phyloP scores from a whole-genome alignment of 805 yeast species.

The Lachancea lanzarotensis region DNA sequence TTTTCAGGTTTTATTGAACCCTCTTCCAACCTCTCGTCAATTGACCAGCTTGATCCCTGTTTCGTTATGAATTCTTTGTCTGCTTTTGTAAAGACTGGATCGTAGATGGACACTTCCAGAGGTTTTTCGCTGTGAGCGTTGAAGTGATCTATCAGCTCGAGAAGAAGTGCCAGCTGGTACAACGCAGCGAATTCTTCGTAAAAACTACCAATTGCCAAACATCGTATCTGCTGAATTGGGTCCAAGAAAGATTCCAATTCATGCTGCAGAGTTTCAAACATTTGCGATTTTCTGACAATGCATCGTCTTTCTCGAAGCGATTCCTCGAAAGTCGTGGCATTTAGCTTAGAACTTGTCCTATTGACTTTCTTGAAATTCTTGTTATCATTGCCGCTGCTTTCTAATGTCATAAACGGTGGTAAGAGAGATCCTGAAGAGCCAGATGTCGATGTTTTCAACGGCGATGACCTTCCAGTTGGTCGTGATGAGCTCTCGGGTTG shows the following conservation, averaged over 20 bases:
- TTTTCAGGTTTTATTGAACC: slow-evolving; percentile 11
- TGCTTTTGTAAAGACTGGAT: slow-evolving; percentile 50
- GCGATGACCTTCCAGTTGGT: background rate
- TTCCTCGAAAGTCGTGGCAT: background rate
- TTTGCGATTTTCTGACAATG: slow-evolving; percentile 21
- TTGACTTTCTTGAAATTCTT: background rate
- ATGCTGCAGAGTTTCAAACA: slow-evolving; percentile 26
- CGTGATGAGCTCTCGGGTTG: too few relatives aligned
- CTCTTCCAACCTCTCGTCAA: slow-evolving; percentile 22
- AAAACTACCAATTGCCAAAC: slow-evolving; percentile 70
- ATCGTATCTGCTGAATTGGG: slow-evolving; percentile 39
- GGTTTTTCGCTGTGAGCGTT: background rate
- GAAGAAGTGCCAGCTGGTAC: slow-evolving; percentile 57
- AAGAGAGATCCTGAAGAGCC: background rate
- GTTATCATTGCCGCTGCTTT: background rate
- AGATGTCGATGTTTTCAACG: too few relatives aligned
- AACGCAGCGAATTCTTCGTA: slow-evolving; percentile 51
- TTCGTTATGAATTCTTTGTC: slow-evolving; percentile 38
- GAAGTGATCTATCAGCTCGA: slow-evolving; percentile 33
- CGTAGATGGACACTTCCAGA: slow-evolving; percentile 45
- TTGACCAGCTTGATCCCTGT: slow-evolving; percentile 23
- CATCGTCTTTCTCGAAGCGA: slow-evolving; percentile 15
- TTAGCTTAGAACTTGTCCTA: background rate
- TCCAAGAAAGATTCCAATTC: slow-evolving; percentile 11
- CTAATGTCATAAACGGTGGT: background rate